Evolutionary conservation across 371 early-diverging fungal species (phyloP).

Genomic region (Coemansia sp.): DNA sequence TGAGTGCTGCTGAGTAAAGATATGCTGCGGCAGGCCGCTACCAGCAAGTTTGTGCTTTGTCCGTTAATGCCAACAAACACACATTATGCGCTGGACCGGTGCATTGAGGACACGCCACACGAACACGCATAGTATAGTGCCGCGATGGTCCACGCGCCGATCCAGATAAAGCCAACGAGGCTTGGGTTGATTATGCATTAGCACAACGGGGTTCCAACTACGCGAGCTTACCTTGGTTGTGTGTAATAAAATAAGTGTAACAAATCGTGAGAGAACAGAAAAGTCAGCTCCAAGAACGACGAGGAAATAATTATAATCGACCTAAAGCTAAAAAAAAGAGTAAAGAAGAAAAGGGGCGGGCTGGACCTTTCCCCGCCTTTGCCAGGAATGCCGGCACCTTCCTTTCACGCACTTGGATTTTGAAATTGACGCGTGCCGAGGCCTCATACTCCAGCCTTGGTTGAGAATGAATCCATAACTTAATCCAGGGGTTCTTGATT

Average conservation of each 20-base stretch:
- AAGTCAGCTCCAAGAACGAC: background rate
- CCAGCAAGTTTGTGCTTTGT: background rate
- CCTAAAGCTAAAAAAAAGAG: conserved; percentile 2
- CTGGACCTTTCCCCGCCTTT: conserved; percentile 2
- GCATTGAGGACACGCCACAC: conserved; percentile 9
- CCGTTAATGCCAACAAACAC: background rate
- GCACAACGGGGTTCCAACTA: background rate
- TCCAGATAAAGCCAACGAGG: background rate
- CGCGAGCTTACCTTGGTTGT: conserved; percentile 8
- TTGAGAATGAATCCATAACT: background rate
- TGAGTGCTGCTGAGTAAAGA: background rate
- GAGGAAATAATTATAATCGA: conserved; percentile 1
- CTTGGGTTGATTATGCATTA: background rate
- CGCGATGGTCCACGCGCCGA: conserved; percentile 2
- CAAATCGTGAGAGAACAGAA: background rate
- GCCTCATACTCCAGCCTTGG: too few species aligned
- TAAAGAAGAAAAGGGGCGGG: conserved; percentile 11
- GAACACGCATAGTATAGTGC: conserved; percentile 7
- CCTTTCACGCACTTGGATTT: background rate
- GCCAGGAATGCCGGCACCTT: background rate
- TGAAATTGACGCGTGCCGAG: background rate
- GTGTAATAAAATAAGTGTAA: background rate
- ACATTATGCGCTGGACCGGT: background rate
- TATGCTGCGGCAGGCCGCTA: background rate
- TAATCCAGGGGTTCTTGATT: background rate